Percentiles rank a stretch among this genome's conserved stretches.
Evolutionary conservation across 345 rosid species (phyloP).

Genomic region (Abelmoschus esculentus): DNA sequence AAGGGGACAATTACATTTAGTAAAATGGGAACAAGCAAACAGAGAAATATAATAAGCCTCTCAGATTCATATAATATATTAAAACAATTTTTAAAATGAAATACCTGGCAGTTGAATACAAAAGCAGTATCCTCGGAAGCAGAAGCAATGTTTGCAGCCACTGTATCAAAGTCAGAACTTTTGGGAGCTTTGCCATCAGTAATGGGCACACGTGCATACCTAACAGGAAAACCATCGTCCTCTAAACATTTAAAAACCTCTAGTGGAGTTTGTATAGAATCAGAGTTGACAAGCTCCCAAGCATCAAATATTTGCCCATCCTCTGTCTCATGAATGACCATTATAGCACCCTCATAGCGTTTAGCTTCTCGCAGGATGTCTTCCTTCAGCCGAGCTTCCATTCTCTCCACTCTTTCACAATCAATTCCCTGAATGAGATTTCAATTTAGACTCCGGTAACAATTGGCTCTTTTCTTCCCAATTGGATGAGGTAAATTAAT

Average conservation of each 20-base stretch:
- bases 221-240: conserved; percentile 70
- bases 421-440: conserved; percentile 70
- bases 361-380: conserved; percentile 89
- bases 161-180: conserved; percentile 81
- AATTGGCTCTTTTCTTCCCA: not conserved
- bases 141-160: conserved; percentile 74
- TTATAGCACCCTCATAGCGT: conserved; percentile 77
- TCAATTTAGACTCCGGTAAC: conserved; percentile 16
- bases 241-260: conserved; percentile 87
- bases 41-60: conserved; percentile 8
- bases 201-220: conserved; percentile 92
- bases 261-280: conserved; percentile 82
- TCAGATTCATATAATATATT: not conserved
- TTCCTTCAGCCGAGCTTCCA: conserved; percentile 95
- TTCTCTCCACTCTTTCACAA: conserved; percentile 84
- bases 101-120: conserved; percentile 97
- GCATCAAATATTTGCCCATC: conserved; percentile 77
- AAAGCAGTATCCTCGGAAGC: conserved; percentile 86
- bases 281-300: conserved; percentile 76
- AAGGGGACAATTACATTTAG: conserved; percentile 11
- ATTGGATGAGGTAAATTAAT: not conserved
- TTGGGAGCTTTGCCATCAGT: conserved; percentile 98
- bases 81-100: conserved; percentile 11
- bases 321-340: conserved; percentile 93
- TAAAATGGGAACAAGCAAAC: not conserved